Base-by-base conservation (phyloP, 106 monocot genomes). In the Gastrodia elata region DNA sequence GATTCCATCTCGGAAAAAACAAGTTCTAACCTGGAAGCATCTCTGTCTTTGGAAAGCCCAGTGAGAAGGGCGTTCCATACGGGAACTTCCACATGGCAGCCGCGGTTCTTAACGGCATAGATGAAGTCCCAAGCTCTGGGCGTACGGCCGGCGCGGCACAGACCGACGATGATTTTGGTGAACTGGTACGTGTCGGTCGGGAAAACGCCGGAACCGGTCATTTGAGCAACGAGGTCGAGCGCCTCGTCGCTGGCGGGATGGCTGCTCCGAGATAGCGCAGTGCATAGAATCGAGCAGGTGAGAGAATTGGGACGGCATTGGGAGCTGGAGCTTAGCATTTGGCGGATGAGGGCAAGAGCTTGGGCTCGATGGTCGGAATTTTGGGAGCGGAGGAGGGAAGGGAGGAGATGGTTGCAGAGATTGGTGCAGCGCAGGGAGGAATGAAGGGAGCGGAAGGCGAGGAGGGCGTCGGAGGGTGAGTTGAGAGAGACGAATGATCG, bases 31-130 rank as follows among this genome's bases (percentile, higher is more conserved):
- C 79, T 79, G 0, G 34, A 27, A 36, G 84, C 82, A 26, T 86
- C 87, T 26, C 81, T 68, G 40, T 30, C 78, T 15, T 65, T 80
- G 10, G 77, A 76, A 25, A 91, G 89, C 24, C 80, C 87, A 13
- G 84, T 79, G 77, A 91, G 76, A 26, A 91, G 80, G 7, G 87
- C 83, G 68, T 90, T 87, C 44, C 82, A 84, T 5, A 82, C 76
- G 2, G 80, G 68, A 11, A 80, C 83, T 44, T 82, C 82, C n/a
- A 75, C 24, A 14, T 82, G 67, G 11, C 88, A 83, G 3, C 85
- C 30, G 22, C 80, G 73, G 16, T 80, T 84, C 0, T 83, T 83
- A 20, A 77, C 43, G 48, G 83, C 84, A 65, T 89, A 82, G 44
- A 82, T 68, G 27, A 78, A 52, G 61, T 91, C 83, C 77, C 82